phyloP scores from a whole-genome alignment of 257 asterid genomes.

The Buddleja alternifolia region DNA sequence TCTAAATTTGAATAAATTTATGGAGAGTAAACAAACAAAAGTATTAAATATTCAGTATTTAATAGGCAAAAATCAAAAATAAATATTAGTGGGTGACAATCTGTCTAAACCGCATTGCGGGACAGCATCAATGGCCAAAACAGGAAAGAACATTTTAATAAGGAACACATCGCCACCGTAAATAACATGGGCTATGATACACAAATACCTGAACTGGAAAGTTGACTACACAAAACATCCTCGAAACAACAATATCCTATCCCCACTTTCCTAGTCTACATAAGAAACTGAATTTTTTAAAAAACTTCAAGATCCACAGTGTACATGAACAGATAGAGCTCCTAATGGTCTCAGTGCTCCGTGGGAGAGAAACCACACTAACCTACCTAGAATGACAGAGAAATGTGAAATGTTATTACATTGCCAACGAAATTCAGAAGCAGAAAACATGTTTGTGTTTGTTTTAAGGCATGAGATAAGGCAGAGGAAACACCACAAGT shows the following conservation, averaged over 20 bases:
- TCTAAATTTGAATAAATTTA: no score
- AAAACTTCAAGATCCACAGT: slow-evolving; percentile 31
- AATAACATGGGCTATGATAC: slow-evolving; percentile 32
- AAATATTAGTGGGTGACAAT: not conserved
- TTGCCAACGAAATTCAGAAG: slow-evolving; percentile 13
- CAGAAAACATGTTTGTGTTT: not conserved
- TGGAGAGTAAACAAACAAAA: no score
- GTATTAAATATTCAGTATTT: not conserved
- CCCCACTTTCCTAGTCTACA: slow-evolving; percentile 32
- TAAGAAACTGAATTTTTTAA: slow-evolving; percentile 27
- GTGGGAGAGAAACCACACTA: slow-evolving; percentile 6
- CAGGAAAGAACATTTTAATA: not conserved
- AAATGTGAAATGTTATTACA: not conserved
- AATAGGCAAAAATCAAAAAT: not conserved
- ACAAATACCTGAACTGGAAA: slow-evolving; percentile 29
- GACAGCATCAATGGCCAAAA: slow-evolving; percentile 19
- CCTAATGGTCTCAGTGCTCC: slow-evolving; percentile 4
- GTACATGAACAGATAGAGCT: slow-evolving; percentile 26
- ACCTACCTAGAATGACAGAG: slow-evolving; percentile 32
- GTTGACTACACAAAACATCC: slow-evolving; percentile 29
- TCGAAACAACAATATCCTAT: slow-evolving; percentile 33
- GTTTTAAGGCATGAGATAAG: not conserved
- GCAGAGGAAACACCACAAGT: slow-evolving; percentile 1
- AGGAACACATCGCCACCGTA: slow-evolving; percentile 16
- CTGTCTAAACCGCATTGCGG: slow-evolving; percentile 3